phyloP scores from a whole-genome alignment of 2,329 filamentous ascomycete genomes.

The Tetracladium maxilliforme region DNA sequence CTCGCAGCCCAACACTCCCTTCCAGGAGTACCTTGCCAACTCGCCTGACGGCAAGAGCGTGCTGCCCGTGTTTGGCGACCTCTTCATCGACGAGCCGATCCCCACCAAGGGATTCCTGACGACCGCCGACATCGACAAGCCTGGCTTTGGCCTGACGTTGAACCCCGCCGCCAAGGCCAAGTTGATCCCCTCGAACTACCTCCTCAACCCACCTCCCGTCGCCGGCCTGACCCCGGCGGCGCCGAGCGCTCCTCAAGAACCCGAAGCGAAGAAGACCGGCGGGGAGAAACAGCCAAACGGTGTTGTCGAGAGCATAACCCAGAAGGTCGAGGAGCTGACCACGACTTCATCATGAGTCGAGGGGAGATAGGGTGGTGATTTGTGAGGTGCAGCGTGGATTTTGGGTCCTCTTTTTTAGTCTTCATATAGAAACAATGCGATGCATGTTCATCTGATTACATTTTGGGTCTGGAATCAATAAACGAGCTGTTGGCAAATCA shows the following conservation, averaged over 20 bases:
- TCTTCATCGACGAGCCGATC: slow-evolving; percentile 85
- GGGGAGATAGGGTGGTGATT: neutral
- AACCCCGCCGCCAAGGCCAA: slow-evolving; percentile 65
- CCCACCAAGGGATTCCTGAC: slow-evolving; percentile 71
- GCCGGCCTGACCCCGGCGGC: slow-evolving; percentile 28
- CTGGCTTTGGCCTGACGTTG: slow-evolving; percentile 78
- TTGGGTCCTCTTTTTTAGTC: too few relatives aligned
- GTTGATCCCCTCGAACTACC: slow-evolving; percentile 59
- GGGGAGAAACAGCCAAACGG: slow-evolving; percentile 3
- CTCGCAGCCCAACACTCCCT: slow-evolving; percentile 82
- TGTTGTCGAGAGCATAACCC: too few relatives aligned
- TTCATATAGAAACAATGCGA: too few relatives aligned
- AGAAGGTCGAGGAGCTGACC: neutral
- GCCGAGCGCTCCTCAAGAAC: slow-evolving; percentile 12
- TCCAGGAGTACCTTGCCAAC: slow-evolving; percentile 93
- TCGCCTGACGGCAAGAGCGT: slow-evolving; percentile 84
- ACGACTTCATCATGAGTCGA: neutral
- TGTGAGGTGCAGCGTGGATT: neutral
- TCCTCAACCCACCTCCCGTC: slow-evolving; percentile 60
- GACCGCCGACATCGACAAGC: slow-evolving; percentile 68
- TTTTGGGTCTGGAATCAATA: too few relatives aligned
- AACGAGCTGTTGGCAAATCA: too few relatives aligned
- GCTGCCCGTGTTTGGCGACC: slow-evolving; percentile 78
- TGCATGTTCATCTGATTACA: too few relatives aligned
- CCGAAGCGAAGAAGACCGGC: slow-evolving; percentile 5